A percentile compares a stretch with the other conserved stretches of the same genome.
phyloP scores from a whole-genome alignment of 2,329 filamentous ascomycete genomes.

The Cladosporium oxysporum region DNA sequence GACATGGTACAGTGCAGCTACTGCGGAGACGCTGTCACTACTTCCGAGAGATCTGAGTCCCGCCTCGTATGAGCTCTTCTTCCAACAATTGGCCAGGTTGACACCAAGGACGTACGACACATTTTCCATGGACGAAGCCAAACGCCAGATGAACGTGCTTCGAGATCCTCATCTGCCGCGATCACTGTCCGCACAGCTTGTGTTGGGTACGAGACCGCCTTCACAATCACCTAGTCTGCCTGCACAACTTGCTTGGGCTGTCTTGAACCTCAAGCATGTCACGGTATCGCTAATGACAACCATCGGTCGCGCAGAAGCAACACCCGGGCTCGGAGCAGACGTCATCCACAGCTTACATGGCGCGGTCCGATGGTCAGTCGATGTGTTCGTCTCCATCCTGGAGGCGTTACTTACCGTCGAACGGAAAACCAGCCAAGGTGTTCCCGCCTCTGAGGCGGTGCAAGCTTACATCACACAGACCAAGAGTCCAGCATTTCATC shows the following conservation, averaged over 20 bases:
- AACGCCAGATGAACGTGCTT: slow-evolving; percentile 61
- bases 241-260: slow-evolving; percentile 73
- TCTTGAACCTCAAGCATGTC: slow-evolving; percentile 72
- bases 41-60: slow-evolving; percentile 47
- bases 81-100: slow-evolving; percentile 65
- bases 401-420: slow-evolving; percentile 52
- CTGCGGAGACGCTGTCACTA: slow-evolving; percentile 52
- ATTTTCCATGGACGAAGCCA: slow-evolving; percentile 70
- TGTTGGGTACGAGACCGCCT: slow-evolving; percentile 14
- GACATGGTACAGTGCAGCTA: slow-evolving; percentile 47
- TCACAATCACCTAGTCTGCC: slow-evolving; percentile 56
- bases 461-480: slow-evolving; percentile 25
- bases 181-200: slow-evolving; percentile 9
- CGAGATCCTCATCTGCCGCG: slow-evolving; percentile 53
- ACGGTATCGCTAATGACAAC: slow-evolving; percentile 29
- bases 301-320: slow-evolving; percentile 19
- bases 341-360: slow-evolving; percentile 72
- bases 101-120: slow-evolving; percentile 78
- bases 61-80: slow-evolving; percentile 65
- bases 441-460: slow-evolving; percentile 25
- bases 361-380: slow-evolving; percentile 75
- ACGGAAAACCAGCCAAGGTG: slow-evolving; percentile 25
- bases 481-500: slow-evolving; percentile 37
- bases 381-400: slow-evolving; percentile 60
- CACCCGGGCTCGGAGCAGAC: slow-evolving; percentile 49